Evolutionary conservation across 306 rosid species (phyloP).

Genomic region (Quercus suber): DNA sequence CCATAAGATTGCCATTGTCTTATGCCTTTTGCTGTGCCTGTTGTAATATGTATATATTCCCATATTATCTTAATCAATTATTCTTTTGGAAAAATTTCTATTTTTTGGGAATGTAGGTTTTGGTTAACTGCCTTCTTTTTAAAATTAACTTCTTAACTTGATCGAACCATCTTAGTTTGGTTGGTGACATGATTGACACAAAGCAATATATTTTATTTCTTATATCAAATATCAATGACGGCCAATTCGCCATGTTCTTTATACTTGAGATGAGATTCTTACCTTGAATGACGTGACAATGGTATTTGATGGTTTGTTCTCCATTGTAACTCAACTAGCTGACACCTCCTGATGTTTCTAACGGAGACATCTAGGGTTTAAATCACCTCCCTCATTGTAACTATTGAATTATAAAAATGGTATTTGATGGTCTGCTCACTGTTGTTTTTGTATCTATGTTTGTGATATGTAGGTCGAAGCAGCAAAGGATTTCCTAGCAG

Average conservation of each 20-base stretch:
- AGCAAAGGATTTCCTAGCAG: slow-evolving; percentile 75
- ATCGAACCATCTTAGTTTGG: not conserved
- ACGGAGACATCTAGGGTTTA: too few species aligned
- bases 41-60: not conserved
- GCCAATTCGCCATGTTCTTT: not conserved
- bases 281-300: not conserved
- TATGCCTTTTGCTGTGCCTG: not conserved
- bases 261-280: not conserved
- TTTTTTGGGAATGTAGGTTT: not conserved
- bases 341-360: too few species aligned
- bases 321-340: too few species aligned
- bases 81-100: not conserved
- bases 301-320: not conserved
- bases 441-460: not conserved
- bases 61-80: not conserved
- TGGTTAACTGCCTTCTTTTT: not conserved
- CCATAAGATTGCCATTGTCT: not conserved
- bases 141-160: not conserved
- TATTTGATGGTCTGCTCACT: not conserved
- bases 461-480: slow-evolving; percentile 62
- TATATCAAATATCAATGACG: not conserved
- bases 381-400: too few species aligned
- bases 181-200: not conserved
- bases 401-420: too few species aligned
- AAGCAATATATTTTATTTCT: not conserved